These are phyloP conservation scores for Xylaria sp. DNA, from an alignment of 2,329 filamentous ascomycete species.

Conservation along the genomic window DNA sequence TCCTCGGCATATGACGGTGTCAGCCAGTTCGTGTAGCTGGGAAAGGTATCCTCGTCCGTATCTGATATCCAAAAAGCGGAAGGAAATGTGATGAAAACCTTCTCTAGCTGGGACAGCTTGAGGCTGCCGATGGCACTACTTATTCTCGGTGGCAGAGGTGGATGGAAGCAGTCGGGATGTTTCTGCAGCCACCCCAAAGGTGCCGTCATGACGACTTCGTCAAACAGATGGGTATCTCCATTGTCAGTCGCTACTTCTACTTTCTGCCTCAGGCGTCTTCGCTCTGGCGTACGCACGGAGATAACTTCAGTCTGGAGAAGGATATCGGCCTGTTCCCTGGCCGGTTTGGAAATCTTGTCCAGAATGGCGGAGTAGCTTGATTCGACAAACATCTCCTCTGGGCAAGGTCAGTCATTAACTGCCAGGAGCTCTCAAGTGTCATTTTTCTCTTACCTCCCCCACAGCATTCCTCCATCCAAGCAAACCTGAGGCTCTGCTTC, in stretches of 20 bases:
- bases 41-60: slow-evolving; percentile 26
- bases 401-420: background rate
- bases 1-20: background rate
- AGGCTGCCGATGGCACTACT: slow-evolving; percentile 55
- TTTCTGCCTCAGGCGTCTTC: background rate
- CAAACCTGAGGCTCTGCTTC: slow-evolving; percentile 69
- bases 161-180: background rate
- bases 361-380: slow-evolving; percentile 70
- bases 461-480: slow-evolving; percentile 73
- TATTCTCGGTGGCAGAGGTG: slow-evolving; percentile 45
- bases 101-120: slow-evolving; percentile 45
- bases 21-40: slow-evolving; percentile 17
- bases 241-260: slow-evolving; percentile 1
- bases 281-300: slow-evolving; percentile 1
- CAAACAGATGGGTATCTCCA: slow-evolving; percentile 1
- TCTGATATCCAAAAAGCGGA: slow-evolving; percentile 42
- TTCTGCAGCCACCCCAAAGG: background rate
- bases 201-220: slow-evolving; percentile 3
- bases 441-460: slow-evolving; percentile 60
- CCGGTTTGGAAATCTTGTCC: slow-evolving; percentile 58
- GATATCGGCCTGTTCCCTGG: slow-evolving; percentile 14
- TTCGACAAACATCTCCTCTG: slow-evolving; percentile 71
- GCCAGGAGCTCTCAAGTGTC: background rate
- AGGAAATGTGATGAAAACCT: slow-evolving; percentile 44
- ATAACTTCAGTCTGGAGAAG: slow-evolving; percentile 1